Base-by-base conservation (phyloP, 129 eudicot genomes). In the Mikania micrantha region DNA sequence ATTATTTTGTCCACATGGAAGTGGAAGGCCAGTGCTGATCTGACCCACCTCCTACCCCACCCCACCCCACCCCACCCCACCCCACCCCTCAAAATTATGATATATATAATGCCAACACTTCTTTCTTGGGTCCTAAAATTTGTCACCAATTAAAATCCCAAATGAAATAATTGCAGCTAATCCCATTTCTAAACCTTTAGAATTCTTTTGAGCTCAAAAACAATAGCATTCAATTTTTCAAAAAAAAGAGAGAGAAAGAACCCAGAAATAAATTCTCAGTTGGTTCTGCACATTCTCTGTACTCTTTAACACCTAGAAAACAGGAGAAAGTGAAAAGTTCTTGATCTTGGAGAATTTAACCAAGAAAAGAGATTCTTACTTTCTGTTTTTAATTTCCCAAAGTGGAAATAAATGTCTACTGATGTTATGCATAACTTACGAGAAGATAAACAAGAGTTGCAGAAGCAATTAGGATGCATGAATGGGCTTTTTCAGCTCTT, bases 381-480 rank as follows among this genome's bases (percentile, higher is more conserved):
- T 45, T n/a, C 39, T 34, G 65, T 74, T 36, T 75, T 66, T 9
- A 47, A 8, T 56, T 54, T 42, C 67, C 34, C 48, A 42, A 32
- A 76, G 69, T 27, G 63, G 64, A 5, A 17, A 42, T 5, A 66
- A 70, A 88, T 88, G 96, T 79, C 95, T 58, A 69, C 89, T 54
- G 83, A 83, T 81, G 72, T 64, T 59, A 39, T 77, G 57, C 41
- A 80, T 62, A 78, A 87, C 0, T 22, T 60, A 73, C 66, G 60
- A 72, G 96, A 85, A 31, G 80, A 68, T 68, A 87, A 81, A 54
- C 59, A 47, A 61, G 87, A 89, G 65, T 58, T 84, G 53, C 80
- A 81, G 64, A 87, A 87, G 83, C 93, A 90, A 74, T 35, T 85
- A 27, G 99, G 99, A 22, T 94, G 99, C 81, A 94, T 94, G 90